Evolutionary conservation across 495 filamentous ascomycete genomes (phyloP).

Genomic region (Penicillium alfredii): DNA sequence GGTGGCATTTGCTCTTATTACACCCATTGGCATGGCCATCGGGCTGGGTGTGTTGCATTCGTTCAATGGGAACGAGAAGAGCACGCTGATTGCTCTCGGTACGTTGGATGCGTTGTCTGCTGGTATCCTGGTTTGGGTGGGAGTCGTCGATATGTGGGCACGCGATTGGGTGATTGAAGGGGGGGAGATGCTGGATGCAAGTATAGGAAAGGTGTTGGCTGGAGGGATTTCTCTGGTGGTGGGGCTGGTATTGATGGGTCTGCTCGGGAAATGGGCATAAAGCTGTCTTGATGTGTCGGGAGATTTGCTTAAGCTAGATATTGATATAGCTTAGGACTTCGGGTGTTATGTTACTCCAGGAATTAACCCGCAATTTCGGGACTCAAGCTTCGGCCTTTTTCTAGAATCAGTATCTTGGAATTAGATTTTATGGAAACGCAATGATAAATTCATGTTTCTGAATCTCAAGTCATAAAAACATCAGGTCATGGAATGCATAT

Average conservation of each 20-base stretch:
- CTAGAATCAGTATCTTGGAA: too few relatives aligned
- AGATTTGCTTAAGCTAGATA: conserved; percentile 4
- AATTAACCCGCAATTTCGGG: too few relatives aligned
- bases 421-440: too few relatives aligned
- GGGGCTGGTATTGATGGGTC: conserved; percentile 36
- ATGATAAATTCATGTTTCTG: too few relatives aligned
- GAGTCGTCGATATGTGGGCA: conserved; percentile 42
- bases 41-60: conserved; percentile 37
- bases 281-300: background rate
- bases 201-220: conserved; percentile 22
- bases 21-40: conserved; percentile 42
- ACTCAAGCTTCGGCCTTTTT: too few relatives aligned
- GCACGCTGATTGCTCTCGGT: conserved; percentile 36
- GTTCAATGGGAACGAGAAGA: conserved; percentile 33
- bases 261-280: conserved; percentile 44
- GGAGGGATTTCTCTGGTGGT: conserved; percentile 31
- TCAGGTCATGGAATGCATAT: too few relatives aligned
- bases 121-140: conserved; percentile 43
- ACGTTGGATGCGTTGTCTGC: conserved; percentile 43
- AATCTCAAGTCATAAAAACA: too few relatives aligned
- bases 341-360: too few relatives aligned
- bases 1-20: conserved; percentile 34
- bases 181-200: conserved; percentile 34
- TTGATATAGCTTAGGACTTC: too few relatives aligned
- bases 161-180: conserved; percentile 42